These are phyloP conservation scores for Trametes meyenii DNA, from an alignment of 768 basidiomycete genomes.

Conservation along the genomic window DNA sequence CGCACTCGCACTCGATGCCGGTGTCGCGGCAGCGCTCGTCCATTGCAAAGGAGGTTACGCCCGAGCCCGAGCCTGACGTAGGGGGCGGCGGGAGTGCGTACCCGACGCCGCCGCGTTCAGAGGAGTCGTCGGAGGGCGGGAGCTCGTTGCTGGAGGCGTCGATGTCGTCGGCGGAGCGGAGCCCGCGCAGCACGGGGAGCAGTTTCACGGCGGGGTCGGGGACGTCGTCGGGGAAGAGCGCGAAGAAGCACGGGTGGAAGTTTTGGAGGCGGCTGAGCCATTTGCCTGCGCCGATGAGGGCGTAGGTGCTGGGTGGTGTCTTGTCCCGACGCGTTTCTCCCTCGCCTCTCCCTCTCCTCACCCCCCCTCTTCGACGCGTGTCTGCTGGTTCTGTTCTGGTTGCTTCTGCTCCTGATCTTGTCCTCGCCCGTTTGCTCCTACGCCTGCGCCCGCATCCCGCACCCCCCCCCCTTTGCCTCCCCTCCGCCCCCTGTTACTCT, in stretches of 20 bases:
- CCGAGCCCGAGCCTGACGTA: too few species aligned
- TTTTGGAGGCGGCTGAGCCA: conserved; percentile 18
- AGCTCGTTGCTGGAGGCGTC: not conserved
- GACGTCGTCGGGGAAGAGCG: not conserved
- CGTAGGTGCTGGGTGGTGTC: not conserved
- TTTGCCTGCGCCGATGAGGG: conserved; percentile 12
- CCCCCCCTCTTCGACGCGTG: too few species aligned
- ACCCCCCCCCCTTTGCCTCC: too few species aligned
- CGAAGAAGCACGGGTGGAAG: conserved; percentile 14
- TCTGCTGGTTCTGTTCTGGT: too few species aligned
- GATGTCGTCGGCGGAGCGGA: not conserved
- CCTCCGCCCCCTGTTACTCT: too few species aligned
- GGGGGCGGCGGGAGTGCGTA: conserved; percentile 11
- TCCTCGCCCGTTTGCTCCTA: too few species aligned
- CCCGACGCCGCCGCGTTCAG: conserved; percentile 38
- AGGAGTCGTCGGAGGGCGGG: conserved; percentile 24
- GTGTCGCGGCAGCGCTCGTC: conserved; percentile 1
- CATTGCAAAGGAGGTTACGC: not conserved
- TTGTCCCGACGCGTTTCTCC: too few species aligned
- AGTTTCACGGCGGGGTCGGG: not conserved
- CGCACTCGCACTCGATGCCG: not conserved
- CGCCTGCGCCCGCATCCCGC: too few species aligned
- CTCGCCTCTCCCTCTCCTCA: too few species aligned
- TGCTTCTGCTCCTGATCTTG: too few species aligned
- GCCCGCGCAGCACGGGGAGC: not conserved